Evolutionary conservation across 495 filamentous ascomycete species (phyloP).

Genomic region (Geopyxis carbonaria): DNA sequence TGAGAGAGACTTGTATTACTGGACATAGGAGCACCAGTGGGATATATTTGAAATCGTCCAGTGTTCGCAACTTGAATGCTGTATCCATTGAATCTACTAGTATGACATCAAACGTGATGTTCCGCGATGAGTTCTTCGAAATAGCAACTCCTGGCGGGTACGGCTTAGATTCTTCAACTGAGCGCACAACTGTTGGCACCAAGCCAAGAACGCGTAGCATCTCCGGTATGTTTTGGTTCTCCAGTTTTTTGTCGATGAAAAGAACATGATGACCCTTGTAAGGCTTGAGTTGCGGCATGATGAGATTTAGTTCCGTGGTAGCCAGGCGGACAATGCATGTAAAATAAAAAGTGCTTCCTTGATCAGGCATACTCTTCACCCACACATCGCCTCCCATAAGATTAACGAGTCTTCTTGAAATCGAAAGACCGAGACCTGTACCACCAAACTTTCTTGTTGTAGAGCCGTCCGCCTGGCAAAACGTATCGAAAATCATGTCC

Average conservation of each 20-base stretch:
- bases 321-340: conserved; percentile 85
- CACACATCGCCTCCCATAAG: conserved; percentile 96
- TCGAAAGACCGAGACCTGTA: conserved; percentile 87
- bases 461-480: conserved; percentile 96
- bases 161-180: conserved; percentile 39
- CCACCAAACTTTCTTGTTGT: conserved; percentile 95
- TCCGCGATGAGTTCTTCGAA: conserved; percentile 41
- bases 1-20: conserved; percentile 77
- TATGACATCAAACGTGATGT: conserved; percentile 79
- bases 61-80: conserved; percentile 61
- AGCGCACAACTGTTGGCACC: conserved; percentile 63
- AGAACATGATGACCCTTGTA: conserved; percentile 87
- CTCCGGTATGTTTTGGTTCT: conserved; percentile 55
- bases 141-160: conserved; percentile 30
- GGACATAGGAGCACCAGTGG: conserved; percentile 89
- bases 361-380: conserved; percentile 86
- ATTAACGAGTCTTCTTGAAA: conserved; percentile 88
- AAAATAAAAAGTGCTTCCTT: conserved; percentile 92
- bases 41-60: conserved; percentile 95
- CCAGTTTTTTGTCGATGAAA: conserved; percentile 86
- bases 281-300: conserved; percentile 67
- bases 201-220: conserved; percentile 70
- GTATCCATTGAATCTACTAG: conserved; percentile 90
- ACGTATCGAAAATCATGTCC: conserved; percentile 96
- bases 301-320: conserved; percentile 59